These are phyloP conservation scores for Thelonectria discophora DNA, from an alignment of 2,329 filamentous ascomycete genomes.

Conservation along the genomic window DNA sequence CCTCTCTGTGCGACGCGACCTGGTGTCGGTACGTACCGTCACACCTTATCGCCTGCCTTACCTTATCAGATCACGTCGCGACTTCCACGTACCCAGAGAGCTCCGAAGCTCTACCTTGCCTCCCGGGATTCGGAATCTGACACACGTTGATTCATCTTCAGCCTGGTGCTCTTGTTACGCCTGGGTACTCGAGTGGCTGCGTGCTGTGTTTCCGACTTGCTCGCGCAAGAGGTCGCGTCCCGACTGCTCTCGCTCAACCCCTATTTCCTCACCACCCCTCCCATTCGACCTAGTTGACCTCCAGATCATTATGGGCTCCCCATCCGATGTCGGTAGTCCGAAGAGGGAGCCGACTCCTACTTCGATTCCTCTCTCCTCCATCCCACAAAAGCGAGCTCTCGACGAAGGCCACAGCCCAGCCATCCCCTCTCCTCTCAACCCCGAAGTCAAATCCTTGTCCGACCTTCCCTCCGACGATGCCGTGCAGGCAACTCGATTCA, in stretches of 20 bases:
- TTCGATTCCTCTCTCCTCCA: conserved; percentile 52
- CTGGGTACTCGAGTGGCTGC: neutral
- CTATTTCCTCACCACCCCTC: conserved; percentile 2
- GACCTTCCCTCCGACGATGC: conserved; percentile 58
- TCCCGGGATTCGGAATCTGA: conserved; percentile 2
- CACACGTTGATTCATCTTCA: conserved; percentile 2
- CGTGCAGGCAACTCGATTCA: conserved; percentile 45
- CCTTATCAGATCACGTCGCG: conserved; percentile 19
- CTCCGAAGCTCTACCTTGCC: conserved; percentile 9
- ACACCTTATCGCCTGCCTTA: neutral
- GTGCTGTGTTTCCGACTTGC: neutral
- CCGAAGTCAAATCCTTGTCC: conserved; percentile 59
- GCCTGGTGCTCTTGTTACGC: neutral
- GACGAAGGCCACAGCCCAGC: conserved; percentile 76
- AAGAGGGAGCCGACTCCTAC: conserved; percentile 54
- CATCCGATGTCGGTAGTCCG: conserved; percentile 48
- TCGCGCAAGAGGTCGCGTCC: neutral
- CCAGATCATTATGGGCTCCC: conserved; percentile 43
- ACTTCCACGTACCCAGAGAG: conserved; percentile 5
- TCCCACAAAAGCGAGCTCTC: conserved; percentile 72
- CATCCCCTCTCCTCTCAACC: conserved; percentile 79
- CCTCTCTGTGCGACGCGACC: neutral
- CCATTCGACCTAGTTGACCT: conserved; percentile 1
- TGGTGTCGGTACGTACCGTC: neutral
- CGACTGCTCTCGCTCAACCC: conserved; percentile 7